Evolutionary conservation across 2,329 filamentous ascomycete genomes (phyloP), one percentile per base, ranked within the genome.

Genomic region (Tolypocladium ovalisporum): DNA sequence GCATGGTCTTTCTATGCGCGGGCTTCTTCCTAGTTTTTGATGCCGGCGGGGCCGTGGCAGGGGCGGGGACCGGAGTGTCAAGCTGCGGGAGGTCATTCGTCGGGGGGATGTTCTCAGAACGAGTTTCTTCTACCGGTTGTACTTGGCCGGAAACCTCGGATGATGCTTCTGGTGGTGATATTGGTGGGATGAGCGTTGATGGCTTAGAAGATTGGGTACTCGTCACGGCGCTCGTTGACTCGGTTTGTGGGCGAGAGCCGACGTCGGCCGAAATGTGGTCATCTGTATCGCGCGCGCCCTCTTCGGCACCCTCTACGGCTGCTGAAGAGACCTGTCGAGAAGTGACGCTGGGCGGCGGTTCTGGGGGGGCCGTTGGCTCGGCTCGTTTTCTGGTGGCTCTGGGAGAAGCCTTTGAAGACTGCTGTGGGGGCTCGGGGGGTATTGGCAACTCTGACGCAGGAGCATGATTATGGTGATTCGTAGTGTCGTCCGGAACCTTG

Each of bases 21-120:
- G 55, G 54, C 17, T 49, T 56, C 4, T 35, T 55, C 34, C 51
- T 58, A n/a, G 59, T 47, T 17, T 52, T 57, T 36, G 58, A 22
- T 22, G 44, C 53, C 9, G 63, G 55, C 40, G 58, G 52, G 8
- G 27, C 49, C 19, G 58, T 36, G 29, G 54, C 17, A 39, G 59
- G 32, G 13, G 39, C 44, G 1, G 53, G 36, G 1, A 40, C 51
- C 10, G 57, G 32, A 35, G 42, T 39, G 44, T 40, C 51, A 51
- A 54, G 34, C 15, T 19, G 39, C 4, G 36, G 15, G 34, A 29
- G 37, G 8, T 15, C 22, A 17, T 44, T 49, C 9, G 44, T 37
- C 57, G 4, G 39, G 22, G 6, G 32, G 8, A 13, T 15, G 15
- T 34, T 36, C 17, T 52, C 27, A 8, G 32, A 17, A 10, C 7